Evolutionary conservation across 768 basidiomycete species (phyloP).

Genomic region (Auricularia sp.): DNA sequence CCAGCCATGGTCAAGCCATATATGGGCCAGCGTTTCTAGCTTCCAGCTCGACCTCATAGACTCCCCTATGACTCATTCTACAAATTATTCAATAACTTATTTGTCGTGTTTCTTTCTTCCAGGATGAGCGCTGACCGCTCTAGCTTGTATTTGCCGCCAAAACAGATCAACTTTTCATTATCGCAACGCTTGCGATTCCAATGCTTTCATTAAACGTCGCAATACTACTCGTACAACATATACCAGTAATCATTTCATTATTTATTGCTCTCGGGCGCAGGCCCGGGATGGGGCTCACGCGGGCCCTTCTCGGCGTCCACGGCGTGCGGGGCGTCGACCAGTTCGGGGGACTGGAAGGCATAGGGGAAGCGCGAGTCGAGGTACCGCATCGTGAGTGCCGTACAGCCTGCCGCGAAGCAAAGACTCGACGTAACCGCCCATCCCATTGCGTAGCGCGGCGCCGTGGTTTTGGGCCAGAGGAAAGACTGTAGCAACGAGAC

Average conservation of each 20-base stretch:
- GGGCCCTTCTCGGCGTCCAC: neutral
- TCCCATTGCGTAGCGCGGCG: neutral
- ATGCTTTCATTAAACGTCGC: no score
- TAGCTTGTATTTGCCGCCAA: no score
- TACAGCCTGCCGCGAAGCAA: neutral
- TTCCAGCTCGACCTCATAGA: neutral
- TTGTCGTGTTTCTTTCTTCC: no score
- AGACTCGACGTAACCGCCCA: neutral
- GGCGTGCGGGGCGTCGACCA: neutral
- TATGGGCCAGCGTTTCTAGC: neutral
- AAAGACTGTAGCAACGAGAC: neutral
- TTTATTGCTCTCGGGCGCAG: no score
- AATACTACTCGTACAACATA: no score
- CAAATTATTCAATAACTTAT: no score
- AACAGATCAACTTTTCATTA: no score
- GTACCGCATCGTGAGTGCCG: neutral
- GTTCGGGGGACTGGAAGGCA: neutral
- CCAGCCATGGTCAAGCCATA: neutral
- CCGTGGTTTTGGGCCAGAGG: neutral
- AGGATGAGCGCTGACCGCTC: no score
- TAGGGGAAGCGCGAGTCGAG: neutral
- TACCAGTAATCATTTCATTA: no score
- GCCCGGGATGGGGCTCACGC: no score
- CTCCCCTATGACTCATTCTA: no score
- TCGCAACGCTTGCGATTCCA: no score